A percentile compares a stretch with the other conserved stretches of the same genome.
These are phyloP conservation scores for Stachybotrys chartarum DNA, from an alignment of 2,329 filamentous ascomycete genomes.

Conservation along the genomic window DNA sequence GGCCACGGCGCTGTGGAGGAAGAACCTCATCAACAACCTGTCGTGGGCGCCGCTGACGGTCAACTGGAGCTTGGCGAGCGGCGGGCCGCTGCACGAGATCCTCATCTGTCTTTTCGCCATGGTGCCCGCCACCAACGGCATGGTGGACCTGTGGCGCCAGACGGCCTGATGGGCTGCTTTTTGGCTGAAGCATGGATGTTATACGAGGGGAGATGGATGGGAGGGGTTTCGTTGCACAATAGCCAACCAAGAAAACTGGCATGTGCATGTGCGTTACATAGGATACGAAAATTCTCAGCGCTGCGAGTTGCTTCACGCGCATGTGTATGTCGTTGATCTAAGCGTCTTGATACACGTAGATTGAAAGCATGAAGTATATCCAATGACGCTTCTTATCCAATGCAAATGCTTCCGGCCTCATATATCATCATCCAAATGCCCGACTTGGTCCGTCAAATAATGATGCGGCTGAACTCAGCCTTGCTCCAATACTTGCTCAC, in stretches of 20 bases:
- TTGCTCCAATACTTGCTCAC: conserved; percentile 78
- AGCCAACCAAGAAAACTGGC: no score
- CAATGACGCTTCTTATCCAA: not conserved
- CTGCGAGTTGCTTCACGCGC: no score
- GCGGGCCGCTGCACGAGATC: conserved; percentile 34
- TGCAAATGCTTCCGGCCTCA: not conserved
- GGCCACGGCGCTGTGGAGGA: conserved; percentile 51
- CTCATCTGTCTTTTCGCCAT: conserved; percentile 33
- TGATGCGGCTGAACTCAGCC: conserved; percentile 65
- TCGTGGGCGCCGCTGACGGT: conserved; percentile 77
- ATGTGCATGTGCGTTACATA: no score
- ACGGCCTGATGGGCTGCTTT: conserved; percentile 18
- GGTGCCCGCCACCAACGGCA: conserved; percentile 36
- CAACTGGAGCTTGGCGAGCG: conserved; percentile 72
- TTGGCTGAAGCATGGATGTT: not conserved
- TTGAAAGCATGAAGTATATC: not conserved
- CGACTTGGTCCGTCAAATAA: conserved; percentile 41
- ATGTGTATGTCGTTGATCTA: no score
- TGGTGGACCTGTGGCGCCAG: conserved; percentile 36
- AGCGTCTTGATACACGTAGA: no score
- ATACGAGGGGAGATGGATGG: not conserved
- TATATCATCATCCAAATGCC: no score
- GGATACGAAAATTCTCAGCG: no score
- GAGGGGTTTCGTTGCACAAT: no score
- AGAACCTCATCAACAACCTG: conserved; percentile 59